A percentile compares a stretch with the other conserved stretches of the same genome.
Conservation (phyloP, 352 stramenopile genomes). For the Porosira glacialis region DNA sequence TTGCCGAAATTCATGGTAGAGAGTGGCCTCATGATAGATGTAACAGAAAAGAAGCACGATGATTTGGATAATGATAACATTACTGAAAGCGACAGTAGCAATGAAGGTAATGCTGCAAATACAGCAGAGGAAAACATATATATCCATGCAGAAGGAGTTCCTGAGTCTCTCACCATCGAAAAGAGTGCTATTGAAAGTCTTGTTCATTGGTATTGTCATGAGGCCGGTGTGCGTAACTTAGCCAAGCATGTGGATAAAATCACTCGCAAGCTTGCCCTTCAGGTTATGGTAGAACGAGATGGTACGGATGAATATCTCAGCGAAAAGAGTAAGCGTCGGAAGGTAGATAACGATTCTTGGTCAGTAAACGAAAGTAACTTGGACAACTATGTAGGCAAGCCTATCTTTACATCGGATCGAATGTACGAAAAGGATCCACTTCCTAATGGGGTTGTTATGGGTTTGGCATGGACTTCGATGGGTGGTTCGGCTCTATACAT, state of each 20-base stretch:
- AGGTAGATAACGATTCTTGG: conserved; percentile 85
- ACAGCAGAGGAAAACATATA: conserved; percentile 11
- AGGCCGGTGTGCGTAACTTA: conserved; percentile 96
- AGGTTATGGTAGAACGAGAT: conserved; percentile 88
- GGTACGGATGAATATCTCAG: no score
- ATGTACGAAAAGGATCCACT: no score
- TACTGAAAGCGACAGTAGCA: conserved; percentile 2
- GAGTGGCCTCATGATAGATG: conserved; percentile 82
- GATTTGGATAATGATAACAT: conserved; percentile 21
- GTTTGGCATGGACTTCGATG: no score
- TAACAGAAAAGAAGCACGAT: conserved; percentile 4
- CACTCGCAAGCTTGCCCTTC: conserved; percentile 94
- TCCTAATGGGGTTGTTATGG: no score
- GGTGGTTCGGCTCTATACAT: no score
- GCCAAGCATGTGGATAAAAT: conserved; percentile 99
- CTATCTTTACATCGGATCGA: no score
- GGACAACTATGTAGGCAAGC: conserved; percentile 94
- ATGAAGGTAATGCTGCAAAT: conserved; percentile 10
- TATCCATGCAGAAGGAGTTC: conserved; percentile 67
- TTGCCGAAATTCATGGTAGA: conserved; percentile 94
- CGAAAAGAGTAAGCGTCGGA: no score
- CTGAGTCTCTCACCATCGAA: conserved; percentile 87
- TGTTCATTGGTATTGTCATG: conserved; percentile 91
- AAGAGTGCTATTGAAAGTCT: conserved; percentile 87
- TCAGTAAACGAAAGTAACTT: conserved; percentile 91